Base-by-base conservation (phyloP, 192 early-diverging fungal species). In the Mortierella hygrophila region DNA sequence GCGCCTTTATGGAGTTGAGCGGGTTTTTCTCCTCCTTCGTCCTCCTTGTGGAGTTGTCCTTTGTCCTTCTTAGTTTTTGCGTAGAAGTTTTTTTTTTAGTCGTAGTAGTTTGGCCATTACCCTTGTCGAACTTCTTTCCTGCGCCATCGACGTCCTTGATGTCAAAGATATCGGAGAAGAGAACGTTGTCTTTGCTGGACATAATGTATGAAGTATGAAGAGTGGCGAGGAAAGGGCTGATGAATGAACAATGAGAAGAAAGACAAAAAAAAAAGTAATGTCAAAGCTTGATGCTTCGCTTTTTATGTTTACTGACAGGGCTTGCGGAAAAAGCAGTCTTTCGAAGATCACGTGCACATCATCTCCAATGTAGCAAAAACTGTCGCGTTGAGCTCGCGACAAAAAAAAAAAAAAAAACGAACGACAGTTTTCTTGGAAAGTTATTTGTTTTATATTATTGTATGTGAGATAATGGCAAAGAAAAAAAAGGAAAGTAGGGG, bases 81-180 rank as follows among this genome's bases (percentile, higher is more conserved):
- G 49, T 52, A 52, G 49, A 18, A 16, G 32, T 70, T 70, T 3
- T 13, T 3, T n/a, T n/a, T 35, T 35, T 35, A 35, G 35, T 35
- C 35, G 35, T 35, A 21, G 32, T 23, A 35, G 0, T 7, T 40
- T 40, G 38, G 11, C 44, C 11, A 46, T 47, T 91, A 97, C 96
- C 96, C 89, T 97, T 91, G 87, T 98, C 97, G 81, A 99, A 99
- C 79, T 96, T 95, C 83, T 98, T 98, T 74, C 97, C 97, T 70
- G 94, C 94, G 72, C 93, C 93, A 90, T 98, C 95, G 47, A 97
- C 89, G 82, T 98, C 96, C 77, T 94, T 95, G 77, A 97, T 94
- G 75, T 95, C 95, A 82, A 98, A 98, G 60, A 96, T 95, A 80
- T 97, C 97, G 70, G 90, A 91, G 89, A 98, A 99, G 40, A 99